These are phyloP conservation scores for Boletus speciosus DNA, from an alignment of 768 basidiomycete species.

Conservation along the genomic window DNA sequence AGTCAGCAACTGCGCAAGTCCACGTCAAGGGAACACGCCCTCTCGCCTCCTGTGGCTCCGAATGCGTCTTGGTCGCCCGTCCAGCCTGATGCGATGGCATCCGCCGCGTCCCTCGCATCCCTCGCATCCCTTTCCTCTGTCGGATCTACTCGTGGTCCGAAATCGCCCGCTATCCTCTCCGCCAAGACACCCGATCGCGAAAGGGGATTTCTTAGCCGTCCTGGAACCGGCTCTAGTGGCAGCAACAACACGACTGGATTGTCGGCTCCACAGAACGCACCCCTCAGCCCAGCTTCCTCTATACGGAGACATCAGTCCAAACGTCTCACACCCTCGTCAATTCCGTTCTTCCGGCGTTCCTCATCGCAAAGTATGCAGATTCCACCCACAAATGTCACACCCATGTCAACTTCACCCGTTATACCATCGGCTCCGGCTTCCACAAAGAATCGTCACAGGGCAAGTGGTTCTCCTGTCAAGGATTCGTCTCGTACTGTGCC, in stretches of 20 bases:
- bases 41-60: slow-evolving; percentile 40
- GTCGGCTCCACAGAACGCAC: slow-evolving; percentile 51
- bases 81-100: slow-evolving; percentile 73
- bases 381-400: slow-evolving; percentile 40
- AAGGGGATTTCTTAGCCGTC: slow-evolving; percentile 52
- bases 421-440: slow-evolving; percentile 46
- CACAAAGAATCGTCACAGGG: slow-evolving; percentile 41
- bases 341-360: slow-evolving; percentile 91
- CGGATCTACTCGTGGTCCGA: slow-evolving; percentile 57
- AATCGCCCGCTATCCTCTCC: slow-evolving; percentile 40
- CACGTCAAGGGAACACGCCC: slow-evolving; percentile 59
- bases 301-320: slow-evolving; percentile 63
- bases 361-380: slow-evolving; percentile 85
- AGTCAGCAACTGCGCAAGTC: slow-evolving; percentile 68
- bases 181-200: slow-evolving; percentile 62
- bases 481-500: slow-evolving; percentile 52
- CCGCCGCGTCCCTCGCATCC: slow-evolving; percentile 72
- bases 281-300: slow-evolving; percentile 72
- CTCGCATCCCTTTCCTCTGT: slow-evolving; percentile 71
- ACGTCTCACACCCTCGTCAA: slow-evolving; percentile 86
- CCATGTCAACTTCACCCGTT: slow-evolving; percentile 48
- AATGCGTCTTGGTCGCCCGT: slow-evolving; percentile 63
- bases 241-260: slow-evolving; percentile 63
- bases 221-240: slow-evolving; percentile 73
- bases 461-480: slow-evolving; percentile 49